phyloP scores from a whole-genome alignment of 768 basidiomycete genomes.

The Trametes gibbosa region DNA sequence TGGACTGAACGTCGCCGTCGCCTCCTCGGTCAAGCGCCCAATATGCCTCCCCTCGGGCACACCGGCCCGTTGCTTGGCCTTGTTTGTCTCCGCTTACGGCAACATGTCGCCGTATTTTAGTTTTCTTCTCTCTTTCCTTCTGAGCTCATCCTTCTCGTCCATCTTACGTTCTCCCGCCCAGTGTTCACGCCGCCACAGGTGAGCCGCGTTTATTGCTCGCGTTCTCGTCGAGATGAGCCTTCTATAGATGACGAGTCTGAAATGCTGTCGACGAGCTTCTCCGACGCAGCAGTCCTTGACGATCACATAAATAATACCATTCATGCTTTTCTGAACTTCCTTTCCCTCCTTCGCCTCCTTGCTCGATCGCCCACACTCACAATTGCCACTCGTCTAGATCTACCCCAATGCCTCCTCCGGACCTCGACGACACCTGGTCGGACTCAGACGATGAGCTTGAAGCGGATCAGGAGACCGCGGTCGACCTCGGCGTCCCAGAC shows the following conservation, averaged over 20 bases:
- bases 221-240: slow-evolving; percentile 41
- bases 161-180: slow-evolving; percentile 13
- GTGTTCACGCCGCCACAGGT: slow-evolving; percentile 15
- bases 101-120: background rate
- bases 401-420: slow-evolving; percentile 34
- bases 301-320: slow-evolving; percentile 73
- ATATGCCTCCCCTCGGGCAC: no score
- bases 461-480: slow-evolving; percentile 62
- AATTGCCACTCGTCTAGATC: slow-evolving; percentile 14
- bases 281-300: slow-evolving; percentile 52
- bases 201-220: background rate
- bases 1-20: no score
- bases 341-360: slow-evolving; percentile 19
- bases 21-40: no score
- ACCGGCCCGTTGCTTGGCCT: slow-evolving; percentile 10
- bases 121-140: slow-evolving; percentile 3
- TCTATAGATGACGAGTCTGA: slow-evolving; percentile 84
- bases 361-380: slow-evolving; percentile 10
- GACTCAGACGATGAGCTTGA: slow-evolving; percentile 71
- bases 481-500: slow-evolving; percentile 80
- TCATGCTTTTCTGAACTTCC: slow-evolving; percentile 87
- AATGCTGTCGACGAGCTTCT: slow-evolving; percentile 56
- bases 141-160: background rate
- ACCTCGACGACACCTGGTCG: slow-evolving; percentile 67
- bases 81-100: background rate